Percentiles rank a stretch among this genome's conserved stretches.
phyloP scores from a whole-genome alignment of 2,329 filamentous ascomycete species.

The Alternaria gansuensis region DNA sequence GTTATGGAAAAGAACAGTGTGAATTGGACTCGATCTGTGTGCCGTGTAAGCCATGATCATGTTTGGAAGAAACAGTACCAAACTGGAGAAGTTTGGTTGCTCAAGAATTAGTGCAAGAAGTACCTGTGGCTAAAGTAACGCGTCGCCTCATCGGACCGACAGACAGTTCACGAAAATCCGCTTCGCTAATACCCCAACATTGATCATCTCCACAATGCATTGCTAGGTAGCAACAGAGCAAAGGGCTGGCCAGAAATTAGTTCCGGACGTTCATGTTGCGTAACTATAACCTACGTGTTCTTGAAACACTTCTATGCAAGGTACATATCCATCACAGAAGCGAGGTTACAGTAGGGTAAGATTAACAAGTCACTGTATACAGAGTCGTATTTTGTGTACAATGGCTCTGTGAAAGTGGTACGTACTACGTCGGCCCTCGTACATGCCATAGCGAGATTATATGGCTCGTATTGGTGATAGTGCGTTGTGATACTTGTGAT shows the following conservation, averaged over 20 bases:
- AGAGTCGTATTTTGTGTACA: background rate
- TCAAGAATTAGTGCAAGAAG: background rate
- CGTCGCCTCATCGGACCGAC: background rate
- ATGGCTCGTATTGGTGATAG: background rate
- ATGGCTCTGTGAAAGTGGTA: background rate
- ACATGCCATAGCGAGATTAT: background rate
- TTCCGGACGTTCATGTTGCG: slow-evolving; percentile 2
- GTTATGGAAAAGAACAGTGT: background rate
- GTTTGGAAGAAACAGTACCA: background rate
- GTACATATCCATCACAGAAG: background rate
- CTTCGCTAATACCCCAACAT: background rate
- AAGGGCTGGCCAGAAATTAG: background rate
- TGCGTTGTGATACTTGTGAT: background rate
- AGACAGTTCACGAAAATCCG: background rate
- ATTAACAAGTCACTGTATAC: background rate
- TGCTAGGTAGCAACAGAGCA: background rate
- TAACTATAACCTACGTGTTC: slow-evolving; percentile 3
- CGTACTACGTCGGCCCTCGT: background rate
- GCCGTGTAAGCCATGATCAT: background rate
- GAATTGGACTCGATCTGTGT: background rate
- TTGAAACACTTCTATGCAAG: background rate
- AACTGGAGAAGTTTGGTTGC: background rate
- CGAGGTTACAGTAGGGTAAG: background rate
- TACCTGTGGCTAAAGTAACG: background rate
- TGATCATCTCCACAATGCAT: background rate